Evolutionary conservation across 2,329 filamentous ascomycete genomes (phyloP).

Genomic region (Trichoderma asperellum): DNA sequence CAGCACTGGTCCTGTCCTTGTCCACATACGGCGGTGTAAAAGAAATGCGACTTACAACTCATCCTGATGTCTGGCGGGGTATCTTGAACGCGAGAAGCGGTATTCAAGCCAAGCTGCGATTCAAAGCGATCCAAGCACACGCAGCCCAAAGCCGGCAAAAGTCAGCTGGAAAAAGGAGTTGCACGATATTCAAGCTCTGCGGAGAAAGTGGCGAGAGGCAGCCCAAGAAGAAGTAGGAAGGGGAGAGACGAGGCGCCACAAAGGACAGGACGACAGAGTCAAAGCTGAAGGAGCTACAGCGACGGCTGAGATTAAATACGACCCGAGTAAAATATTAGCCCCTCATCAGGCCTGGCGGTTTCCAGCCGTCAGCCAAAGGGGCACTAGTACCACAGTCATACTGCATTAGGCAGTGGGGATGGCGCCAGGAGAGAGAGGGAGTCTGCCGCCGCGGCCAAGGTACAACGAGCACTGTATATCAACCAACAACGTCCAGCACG

Average conservation of each 20-base stretch:
- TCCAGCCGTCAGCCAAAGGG: conserved; percentile 18
- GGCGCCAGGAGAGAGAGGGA: conserved; percentile 6
- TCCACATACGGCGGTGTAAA: neutral
- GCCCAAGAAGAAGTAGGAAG: neutral
- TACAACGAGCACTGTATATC: neutral
- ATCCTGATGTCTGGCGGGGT: conserved; percentile 38
- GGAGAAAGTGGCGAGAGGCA: neutral
- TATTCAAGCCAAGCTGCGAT: conserved; percentile 6
- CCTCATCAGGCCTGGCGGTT: conserved; percentile 8
- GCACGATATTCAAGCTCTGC: neutral
- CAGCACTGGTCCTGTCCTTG: neutral
- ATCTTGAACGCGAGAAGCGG: neutral
- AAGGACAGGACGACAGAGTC: neutral
- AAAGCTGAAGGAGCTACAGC: conserved; percentile 24
- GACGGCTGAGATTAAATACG: conserved; percentile 28
- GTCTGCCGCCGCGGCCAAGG: neutral
- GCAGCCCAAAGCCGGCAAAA: neutral
- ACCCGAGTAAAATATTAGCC: conserved; percentile 1
- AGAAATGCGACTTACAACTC: conserved; percentile 45
- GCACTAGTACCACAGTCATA: conserved; percentile 13
- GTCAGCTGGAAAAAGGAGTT: neutral
- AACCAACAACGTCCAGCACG: neutral
- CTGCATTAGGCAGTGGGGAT: conserved; percentile 4
- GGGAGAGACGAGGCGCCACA: neutral
- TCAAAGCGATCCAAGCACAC: neutral